phyloP scores from a whole-genome alignment of 768 basidiomycete species.

The Trametes coccinea region DNA sequence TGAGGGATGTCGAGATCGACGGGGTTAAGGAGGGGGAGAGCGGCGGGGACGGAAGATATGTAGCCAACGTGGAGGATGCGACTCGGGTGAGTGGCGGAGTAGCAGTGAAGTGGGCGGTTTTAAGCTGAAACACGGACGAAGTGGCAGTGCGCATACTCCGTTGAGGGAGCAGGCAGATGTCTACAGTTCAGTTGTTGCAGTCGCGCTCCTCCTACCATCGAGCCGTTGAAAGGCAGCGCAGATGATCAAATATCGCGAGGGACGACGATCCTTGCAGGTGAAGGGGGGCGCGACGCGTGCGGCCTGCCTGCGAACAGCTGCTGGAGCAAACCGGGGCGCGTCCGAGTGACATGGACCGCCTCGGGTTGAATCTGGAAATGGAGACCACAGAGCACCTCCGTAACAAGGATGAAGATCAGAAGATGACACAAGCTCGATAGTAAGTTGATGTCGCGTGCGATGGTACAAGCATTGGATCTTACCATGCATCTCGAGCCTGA shows the following conservation, averaged over 20 bases:
- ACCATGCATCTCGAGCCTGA: slow-evolving; percentile 6
- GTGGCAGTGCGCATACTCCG: slow-evolving; percentile 26
- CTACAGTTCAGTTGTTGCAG: slow-evolving; percentile 6
- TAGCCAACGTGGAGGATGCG: slow-evolving; percentile 24
- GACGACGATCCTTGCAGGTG: slow-evolving; percentile 29
- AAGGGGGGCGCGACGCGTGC: slow-evolving; percentile 6
- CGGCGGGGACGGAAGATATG: slow-evolving; percentile 51
- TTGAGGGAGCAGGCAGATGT: slow-evolving; percentile 7
- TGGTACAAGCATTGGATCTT: slow-evolving; percentile 1
- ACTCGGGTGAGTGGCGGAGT: slow-evolving; percentile 27
- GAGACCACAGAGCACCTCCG: slow-evolving; percentile 13
- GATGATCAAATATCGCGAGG: slow-evolving; percentile 39
- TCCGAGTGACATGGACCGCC: slow-evolving; percentile 15
- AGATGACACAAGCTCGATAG: slow-evolving; percentile 16
- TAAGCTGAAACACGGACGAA: slow-evolving; percentile 33
- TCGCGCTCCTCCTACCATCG: slow-evolving; percentile 6
- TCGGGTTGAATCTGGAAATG: slow-evolving; percentile 8
- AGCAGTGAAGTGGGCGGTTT: slow-evolving; percentile 33
- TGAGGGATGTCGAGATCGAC: slow-evolving; percentile 16
- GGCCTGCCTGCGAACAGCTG: neutral
- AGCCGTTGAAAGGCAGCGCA: slow-evolving; percentile 20
- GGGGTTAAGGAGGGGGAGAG: slow-evolving; percentile 27
- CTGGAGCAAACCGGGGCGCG: slow-evolving; percentile 4
- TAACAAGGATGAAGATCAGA: slow-evolving; percentile 19
- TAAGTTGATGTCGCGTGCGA: slow-evolving; percentile 17